Base-by-base conservation (phyloP, 306 rosid genomes). In the Glycine latifolia region DNA sequence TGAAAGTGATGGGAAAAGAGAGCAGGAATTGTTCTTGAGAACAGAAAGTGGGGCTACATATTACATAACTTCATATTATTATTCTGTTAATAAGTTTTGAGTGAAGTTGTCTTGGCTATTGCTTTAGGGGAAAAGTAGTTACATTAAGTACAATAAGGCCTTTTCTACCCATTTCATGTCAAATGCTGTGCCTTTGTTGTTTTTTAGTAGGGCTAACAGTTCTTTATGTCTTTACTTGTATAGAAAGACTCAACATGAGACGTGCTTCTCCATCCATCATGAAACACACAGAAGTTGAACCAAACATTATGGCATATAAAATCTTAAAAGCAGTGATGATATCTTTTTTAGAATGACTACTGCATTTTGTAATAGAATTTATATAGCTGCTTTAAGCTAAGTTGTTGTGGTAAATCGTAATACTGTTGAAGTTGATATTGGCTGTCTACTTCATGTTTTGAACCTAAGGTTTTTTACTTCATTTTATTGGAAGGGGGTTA, bases 41-140 rank as follows among this genome's bases (percentile, higher is more conserved):
- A 86, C 86, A 86, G 89, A 90, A 75, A 43, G 81, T 89, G 90
- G 97, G 88, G 92, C 91, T 88, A 71, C 14, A 9, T 31, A 12
- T 55, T 47, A 11, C 37, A 49, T 69, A 17, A 56, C 68, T 62
- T 58, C 41, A 2, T 79, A 10, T 54, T 13, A 16, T 55, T 46
- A 48, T 75, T 35, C 26, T 54, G 41, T 54, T 4, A 20, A 12
- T 17, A 63, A 50, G 39, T 61, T 78, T 52, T 52, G 8, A 79
- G 50, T 75, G 33, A 12, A 59, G 61, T 13, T 74, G 63, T 39
- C 53, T 53, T 71, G 33, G 56, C 15, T 62, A 54, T 65, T 52
- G 75, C 49, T 53, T 53, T 14, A 52, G 20, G 55, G 65, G 47
- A 47, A 79, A 78, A 43, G n/a, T 41, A 75, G 71, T 75, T 61